A percentile compares a stretch with the other conserved stretches of the same genome.
These are phyloP conservation scores for Pleurotus sapidus DNA, from an alignment of 768 basidiomycete species.

Conservation along the genomic window DNA sequence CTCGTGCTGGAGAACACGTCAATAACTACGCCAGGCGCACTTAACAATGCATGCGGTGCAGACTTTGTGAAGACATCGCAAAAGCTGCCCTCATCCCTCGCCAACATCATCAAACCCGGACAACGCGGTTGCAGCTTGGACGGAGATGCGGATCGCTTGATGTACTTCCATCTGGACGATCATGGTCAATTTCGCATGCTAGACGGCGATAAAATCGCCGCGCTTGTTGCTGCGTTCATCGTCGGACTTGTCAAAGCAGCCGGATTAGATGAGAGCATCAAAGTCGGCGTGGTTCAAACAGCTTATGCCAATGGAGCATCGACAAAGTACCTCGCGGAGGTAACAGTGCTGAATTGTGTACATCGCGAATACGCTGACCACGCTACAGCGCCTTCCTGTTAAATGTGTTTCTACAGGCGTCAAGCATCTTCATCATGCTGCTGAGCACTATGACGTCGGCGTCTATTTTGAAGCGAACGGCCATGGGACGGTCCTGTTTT, in stretches of 20 bases:
- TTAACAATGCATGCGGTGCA: slow-evolving; percentile 90
- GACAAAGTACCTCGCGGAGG: slow-evolving; percentile 86
- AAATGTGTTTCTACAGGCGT: slow-evolving; percentile 96
- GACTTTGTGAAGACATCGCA: slow-evolving; percentile 97
- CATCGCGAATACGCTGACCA: slow-evolving; percentile 4
- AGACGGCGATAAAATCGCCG: slow-evolving; percentile 98
- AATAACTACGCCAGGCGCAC: slow-evolving; percentile 58
- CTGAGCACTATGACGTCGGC: slow-evolving; percentile 91
- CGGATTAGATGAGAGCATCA: slow-evolving; percentile 72
- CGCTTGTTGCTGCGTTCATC: slow-evolving; percentile 89
- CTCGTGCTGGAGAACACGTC: slow-evolving; percentile 70
- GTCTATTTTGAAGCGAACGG: slow-evolving; percentile 99
- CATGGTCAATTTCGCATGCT: slow-evolving; percentile 81
- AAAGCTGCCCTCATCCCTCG: slow-evolving; percentile 76
- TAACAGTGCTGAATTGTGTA: slow-evolving; percentile 23
- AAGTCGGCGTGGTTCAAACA: slow-evolving; percentile 96
- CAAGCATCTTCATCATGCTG: slow-evolving; percentile 97
- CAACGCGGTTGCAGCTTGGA: slow-evolving; percentile 92
- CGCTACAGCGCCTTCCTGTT: slow-evolving; percentile 79
- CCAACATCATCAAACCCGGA: slow-evolving; percentile 57
- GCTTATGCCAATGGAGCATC: slow-evolving; percentile 98
- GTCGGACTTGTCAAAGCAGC: slow-evolving; percentile 85
- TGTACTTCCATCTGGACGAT: slow-evolving; percentile 91
- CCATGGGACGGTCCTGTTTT: slow-evolving; percentile 96
- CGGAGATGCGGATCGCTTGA: slow-evolving; percentile 95